These are phyloP conservation scores for Penicillium dipodomyicola DNA, from an alignment of 495 filamentous ascomycete species.

Conservation along the genomic window DNA sequence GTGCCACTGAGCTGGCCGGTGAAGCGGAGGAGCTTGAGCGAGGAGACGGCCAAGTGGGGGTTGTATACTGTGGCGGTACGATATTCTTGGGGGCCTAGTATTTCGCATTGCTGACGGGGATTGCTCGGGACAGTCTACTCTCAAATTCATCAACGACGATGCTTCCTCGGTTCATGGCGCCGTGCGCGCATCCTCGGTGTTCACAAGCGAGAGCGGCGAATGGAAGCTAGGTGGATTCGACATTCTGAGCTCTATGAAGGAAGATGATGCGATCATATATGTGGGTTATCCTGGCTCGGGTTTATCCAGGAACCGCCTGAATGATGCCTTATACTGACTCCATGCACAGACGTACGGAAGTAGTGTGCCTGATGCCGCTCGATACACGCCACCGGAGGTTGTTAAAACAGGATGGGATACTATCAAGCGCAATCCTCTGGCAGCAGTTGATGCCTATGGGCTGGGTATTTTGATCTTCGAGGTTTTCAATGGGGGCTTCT, in stretches of 20 bases:
- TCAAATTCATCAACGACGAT: slow-evolving; percentile 95
- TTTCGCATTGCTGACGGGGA: slow-evolving; percentile 9
- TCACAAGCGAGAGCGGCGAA: slow-evolving; percentile 90
- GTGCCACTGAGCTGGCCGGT: slow-evolving; percentile 82
- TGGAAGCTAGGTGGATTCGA: slow-evolving; percentile 97
- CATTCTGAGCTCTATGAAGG: slow-evolving; percentile 88
- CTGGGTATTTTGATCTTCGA: slow-evolving; percentile 85
- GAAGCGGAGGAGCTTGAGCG: slow-evolving; percentile 74
- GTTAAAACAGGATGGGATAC: slow-evolving; percentile 82
- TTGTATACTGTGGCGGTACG: slow-evolving; percentile 77
- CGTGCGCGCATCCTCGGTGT: slow-evolving; percentile 80
- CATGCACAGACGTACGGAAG: slow-evolving; percentile 71
- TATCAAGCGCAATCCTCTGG: slow-evolving; percentile 77
- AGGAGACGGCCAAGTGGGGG: slow-evolving; percentile 95
- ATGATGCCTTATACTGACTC: slow-evolving; percentile 13
- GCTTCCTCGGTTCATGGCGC: slow-evolving; percentile 87
- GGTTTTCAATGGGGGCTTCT: slow-evolving; percentile 81
- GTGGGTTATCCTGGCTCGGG: slow-evolving; percentile 46
- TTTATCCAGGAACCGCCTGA: not conserved
- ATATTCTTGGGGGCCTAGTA: not conserved
- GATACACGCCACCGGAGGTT: slow-evolving; percentile 84
- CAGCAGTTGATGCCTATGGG: slow-evolving; percentile 81
- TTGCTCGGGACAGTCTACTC: slow-evolving; percentile 59
- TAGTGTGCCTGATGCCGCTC: slow-evolving; percentile 74
- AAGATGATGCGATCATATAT: slow-evolving; percentile 89